phyloP scores from a whole-genome alignment of 352 stramenopile species.

The Globisporangium cederbergense region DNA sequence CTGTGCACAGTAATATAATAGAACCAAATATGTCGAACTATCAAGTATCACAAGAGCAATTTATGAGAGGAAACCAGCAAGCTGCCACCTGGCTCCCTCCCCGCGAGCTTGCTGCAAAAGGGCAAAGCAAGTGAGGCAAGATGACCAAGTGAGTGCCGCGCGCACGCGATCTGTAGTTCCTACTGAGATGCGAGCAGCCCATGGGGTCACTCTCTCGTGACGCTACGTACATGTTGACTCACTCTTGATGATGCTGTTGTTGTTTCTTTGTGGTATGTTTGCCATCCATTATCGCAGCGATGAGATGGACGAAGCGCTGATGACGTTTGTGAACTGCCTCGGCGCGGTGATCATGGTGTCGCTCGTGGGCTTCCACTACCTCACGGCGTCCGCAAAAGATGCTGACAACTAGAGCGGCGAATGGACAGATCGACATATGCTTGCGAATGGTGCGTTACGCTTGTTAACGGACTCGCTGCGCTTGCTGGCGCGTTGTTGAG shows the following conservation, averaged over 20 bases:
- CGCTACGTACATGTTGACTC: not conserved
- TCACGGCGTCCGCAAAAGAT: conserved; percentile 79
- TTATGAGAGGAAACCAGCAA: no score
- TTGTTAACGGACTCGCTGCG: not conserved
- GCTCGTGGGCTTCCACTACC: conserved; percentile 86
- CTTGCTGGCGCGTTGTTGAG: not conserved
- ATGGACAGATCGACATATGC: not conserved
- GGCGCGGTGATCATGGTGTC: conserved; percentile 87
- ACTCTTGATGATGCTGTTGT: not conserved
- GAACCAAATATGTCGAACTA: no score
- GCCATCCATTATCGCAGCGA: conserved; percentile 35
- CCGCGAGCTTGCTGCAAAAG: conserved; percentile 2
- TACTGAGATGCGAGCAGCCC: no score
- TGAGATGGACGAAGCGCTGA: conserved; percentile 84
- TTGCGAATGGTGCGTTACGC: not conserved
- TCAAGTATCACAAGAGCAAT: no score
- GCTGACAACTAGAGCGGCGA: conserved; percentile 54
- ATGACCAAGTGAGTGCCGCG: conserved; percentile 11
- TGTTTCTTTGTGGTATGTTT: conserved; percentile 10
- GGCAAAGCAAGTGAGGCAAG: conserved; percentile 7
- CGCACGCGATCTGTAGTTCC: not conserved
- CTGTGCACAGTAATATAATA: no score
- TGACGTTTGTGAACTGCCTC: conserved; percentile 88
- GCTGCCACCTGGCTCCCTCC: conserved; percentile 9
- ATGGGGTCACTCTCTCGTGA: not conserved